These are phyloP conservation scores for Aciculoconidium aculeatum DNA, from an alignment of 805 yeast genomes.

Conservation along the genomic window DNA sequence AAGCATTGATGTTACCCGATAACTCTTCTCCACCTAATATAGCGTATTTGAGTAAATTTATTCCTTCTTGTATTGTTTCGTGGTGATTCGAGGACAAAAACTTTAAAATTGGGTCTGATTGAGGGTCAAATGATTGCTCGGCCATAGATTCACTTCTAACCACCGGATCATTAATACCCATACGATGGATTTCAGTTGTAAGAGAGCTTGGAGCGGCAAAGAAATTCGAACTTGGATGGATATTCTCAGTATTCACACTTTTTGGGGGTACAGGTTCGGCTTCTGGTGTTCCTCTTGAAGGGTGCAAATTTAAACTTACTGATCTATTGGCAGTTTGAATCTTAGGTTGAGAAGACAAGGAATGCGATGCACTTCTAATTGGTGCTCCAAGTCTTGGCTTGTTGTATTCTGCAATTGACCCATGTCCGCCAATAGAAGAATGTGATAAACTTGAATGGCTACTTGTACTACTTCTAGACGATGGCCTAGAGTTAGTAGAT, in stretches of 20 bases:
- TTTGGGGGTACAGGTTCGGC: background rate
- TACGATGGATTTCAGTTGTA: background rate
- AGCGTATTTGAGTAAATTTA: slow-evolving; percentile 32
- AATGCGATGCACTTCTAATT: slow-evolving; percentile 1
- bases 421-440: background rate
- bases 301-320: slow-evolving; percentile 1
- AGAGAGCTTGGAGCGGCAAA: background rate
- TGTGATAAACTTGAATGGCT: slow-evolving; percentile 1
- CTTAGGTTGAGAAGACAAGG: background rate
- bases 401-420: background rate
- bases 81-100: slow-evolving; percentile 29
- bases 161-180: background rate
- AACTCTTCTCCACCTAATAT: slow-evolving; percentile 31
- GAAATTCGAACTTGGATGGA: background rate
- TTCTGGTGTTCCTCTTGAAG: slow-evolving; percentile 1
- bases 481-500: slow-evolving; percentile 15
- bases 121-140: slow-evolving; percentile 13
- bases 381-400: slow-evolving; percentile 5
- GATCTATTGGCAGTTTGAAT: slow-evolving; percentile 1
- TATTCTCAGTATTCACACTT: too few relatives aligned
- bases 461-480: slow-evolving; percentile 12
- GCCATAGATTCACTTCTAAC: background rate
- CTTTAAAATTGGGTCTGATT: slow-evolving; percentile 30
- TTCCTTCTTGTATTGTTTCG: slow-evolving; percentile 29
- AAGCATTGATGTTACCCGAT: slow-evolving; percentile 15